Evolutionary conservation across 1,284 basidiomycete species (phyloP).

Genomic region (Takashimella tepidaria): DNA sequence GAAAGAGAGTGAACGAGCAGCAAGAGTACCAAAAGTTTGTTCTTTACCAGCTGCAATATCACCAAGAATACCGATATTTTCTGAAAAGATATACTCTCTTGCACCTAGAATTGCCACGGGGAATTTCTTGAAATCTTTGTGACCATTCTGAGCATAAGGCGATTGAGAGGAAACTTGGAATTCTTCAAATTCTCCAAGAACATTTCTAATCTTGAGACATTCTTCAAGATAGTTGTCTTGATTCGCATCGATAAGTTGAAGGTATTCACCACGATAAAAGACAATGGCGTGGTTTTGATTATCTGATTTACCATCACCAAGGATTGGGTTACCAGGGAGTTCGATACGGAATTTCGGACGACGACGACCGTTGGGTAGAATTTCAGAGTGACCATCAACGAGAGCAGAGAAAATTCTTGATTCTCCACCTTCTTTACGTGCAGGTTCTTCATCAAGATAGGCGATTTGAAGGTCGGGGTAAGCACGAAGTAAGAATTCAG

Average conservation of each 20-base stretch:
- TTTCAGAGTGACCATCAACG: conserved; percentile 97
- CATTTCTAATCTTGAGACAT: conserved; percentile 96
- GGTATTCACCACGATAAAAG: conserved; percentile 97
- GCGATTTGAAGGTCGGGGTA: conserved; percentile 98
- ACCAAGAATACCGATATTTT: conserved; percentile 98
- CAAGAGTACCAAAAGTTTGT: conserved; percentile 97
- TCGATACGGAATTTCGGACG: conserved; percentile 98
- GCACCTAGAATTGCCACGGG: conserved; percentile 98
- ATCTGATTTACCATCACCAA: conserved; percentile 98
- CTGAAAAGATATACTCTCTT: conserved; percentile 99
- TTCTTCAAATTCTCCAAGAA: conserved; percentile 98
- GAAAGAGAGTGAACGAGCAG: conserved; percentile 90
- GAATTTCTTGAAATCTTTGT: conserved; percentile 76
- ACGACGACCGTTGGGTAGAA: conserved; percentile 78
- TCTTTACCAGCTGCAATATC: conserved; percentile 99
- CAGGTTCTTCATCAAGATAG: conserved; percentile 93
- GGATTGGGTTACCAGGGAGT: conserved; percentile 95
- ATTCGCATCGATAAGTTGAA: conserved; percentile 98
- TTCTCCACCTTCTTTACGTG: conserved; percentile 91
- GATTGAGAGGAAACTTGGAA: conserved; percentile 73
- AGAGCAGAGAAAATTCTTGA: conserved; percentile 91
- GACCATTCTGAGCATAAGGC: conserved; percentile 84
- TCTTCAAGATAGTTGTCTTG: conserved; percentile 99
- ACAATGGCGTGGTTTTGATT: conserved; percentile 99
- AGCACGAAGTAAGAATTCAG: conserved; percentile 95